Evolutionary conservation across 208 protist genomes (phyloP).

Genomic region (Sergeia podlipaevii): DNA sequence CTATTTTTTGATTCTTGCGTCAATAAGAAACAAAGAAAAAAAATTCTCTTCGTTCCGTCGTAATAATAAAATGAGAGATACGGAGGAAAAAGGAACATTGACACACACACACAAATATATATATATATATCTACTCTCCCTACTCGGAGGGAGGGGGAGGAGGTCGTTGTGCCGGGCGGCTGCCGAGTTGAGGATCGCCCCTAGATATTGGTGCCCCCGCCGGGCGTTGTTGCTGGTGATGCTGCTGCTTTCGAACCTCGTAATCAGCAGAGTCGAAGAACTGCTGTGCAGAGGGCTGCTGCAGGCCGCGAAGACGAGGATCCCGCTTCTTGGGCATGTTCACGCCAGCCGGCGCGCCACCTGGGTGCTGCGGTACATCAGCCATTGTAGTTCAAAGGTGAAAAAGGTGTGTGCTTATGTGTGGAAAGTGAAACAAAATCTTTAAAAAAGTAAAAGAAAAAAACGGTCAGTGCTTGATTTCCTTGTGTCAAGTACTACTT

Average conservation of each 20-base stretch:
- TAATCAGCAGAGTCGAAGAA: constrained; percentile 90
- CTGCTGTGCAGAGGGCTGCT: constrained; percentile 63
- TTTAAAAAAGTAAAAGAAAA: too few relatives aligned
- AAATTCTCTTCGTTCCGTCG: background rate
- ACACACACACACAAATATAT: background rate
- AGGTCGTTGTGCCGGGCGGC: too few relatives aligned
- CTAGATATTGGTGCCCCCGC: too few relatives aligned
- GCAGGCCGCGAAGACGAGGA: constrained; percentile 70
- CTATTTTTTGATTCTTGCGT: constrained; percentile 8
- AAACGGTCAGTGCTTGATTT: too few relatives aligned
- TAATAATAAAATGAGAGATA: too few relatives aligned
- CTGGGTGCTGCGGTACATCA: background rate
- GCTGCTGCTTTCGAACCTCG: constrained; percentile 75
- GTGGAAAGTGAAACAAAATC: constrained; percentile 2
- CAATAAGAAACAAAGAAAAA: constrained; percentile 7
- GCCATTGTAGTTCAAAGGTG: constrained; percentile 2
- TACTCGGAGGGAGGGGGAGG: too few relatives aligned
- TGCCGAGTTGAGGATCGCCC: too few relatives aligned
- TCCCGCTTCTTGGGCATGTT: constrained; percentile 89
- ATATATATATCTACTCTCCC: too few relatives aligned
- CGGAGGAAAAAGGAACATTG: background rate
- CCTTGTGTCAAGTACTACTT: too few relatives aligned
- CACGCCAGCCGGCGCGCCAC: constrained; percentile 44
- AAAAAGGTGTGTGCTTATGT: background rate
- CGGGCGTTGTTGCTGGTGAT: constrained; percentile 19